Percentiles rank a stretch among this genome's conserved stretches.
Conservation (phyloP, 768 basidiomycete species). For the Suillus ampliporus region DNA sequence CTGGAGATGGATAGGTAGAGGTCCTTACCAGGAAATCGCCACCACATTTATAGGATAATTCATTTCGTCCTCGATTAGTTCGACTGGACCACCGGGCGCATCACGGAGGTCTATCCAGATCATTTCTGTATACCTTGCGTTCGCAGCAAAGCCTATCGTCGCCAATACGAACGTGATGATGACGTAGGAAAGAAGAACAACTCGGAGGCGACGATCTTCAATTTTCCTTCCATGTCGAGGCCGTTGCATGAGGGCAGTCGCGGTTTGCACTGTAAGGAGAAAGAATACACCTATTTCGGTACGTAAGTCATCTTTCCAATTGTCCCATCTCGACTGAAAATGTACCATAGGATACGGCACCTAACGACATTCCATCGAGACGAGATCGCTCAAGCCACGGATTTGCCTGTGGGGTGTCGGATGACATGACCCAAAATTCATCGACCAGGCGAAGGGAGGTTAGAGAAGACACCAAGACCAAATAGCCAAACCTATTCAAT, state of each 20-base stretch:
- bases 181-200: conserved; percentile 10
- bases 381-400: background rate
- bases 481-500: background rate
- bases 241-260: background rate
- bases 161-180: conserved; percentile 14
- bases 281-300: background rate
- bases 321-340: background rate
- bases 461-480: background rate
- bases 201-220: conserved; percentile 1
- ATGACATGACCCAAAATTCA: background rate
- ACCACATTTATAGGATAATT: conserved; percentile 15
- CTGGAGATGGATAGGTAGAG: background rate
- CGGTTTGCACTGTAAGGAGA: background rate
- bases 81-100: conserved; percentile 11
- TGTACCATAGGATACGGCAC: conserved; percentile 16
- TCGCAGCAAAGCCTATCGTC: conserved; percentile 14
- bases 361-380: conserved; percentile 12
- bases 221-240: conserved; percentile 1
- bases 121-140: conserved; percentile 27
- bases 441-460: background rate
- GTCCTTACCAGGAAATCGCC: conserved; percentile 9
- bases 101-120: conserved; percentile 29
- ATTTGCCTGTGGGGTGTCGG: background rate
- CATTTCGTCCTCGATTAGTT: conserved; percentile 14
- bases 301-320: background rate